These are phyloP conservation scores for Mollisia scopiformis DNA, from an alignment of 2,329 filamentous ascomycete genomes.

Conservation along the genomic window DNA sequence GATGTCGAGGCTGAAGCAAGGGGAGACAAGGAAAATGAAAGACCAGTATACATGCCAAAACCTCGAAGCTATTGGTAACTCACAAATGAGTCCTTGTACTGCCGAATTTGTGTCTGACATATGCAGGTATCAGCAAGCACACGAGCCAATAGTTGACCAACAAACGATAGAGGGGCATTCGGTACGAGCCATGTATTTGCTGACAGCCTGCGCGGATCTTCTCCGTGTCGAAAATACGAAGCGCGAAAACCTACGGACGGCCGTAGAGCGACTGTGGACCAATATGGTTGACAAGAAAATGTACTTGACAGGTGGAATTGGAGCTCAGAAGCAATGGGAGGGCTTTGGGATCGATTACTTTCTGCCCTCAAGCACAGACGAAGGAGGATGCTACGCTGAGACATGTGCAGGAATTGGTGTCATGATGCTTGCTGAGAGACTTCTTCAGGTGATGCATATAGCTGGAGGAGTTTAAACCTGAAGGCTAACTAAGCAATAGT, in stretches of 20 bases:
- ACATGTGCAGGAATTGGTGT: conserved; percentile 63
- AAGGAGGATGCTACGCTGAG: conserved; percentile 65
- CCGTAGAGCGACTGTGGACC: conserved; percentile 55
- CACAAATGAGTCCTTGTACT: too few species aligned
- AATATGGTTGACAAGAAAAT: conserved; percentile 65
- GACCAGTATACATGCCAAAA: conserved; percentile 51
- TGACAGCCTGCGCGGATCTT: conserved; percentile 60
- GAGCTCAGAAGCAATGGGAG: conserved; percentile 59
- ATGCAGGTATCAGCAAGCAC: conserved; percentile 59
- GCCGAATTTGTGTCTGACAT: conserved; percentile 30
- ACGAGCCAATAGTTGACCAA: conserved; percentile 56
- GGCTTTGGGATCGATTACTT: conserved; percentile 63
- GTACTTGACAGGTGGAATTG: conserved; percentile 65
- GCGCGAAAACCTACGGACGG: conserved; percentile 22
- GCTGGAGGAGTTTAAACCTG: too few species aligned
- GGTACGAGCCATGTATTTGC: conserved; percentile 62
- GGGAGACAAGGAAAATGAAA: conserved; percentile 50
- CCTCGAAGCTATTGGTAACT: too few species aligned
- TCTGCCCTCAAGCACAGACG: conserved; percentile 59
- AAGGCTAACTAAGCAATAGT: too few species aligned
- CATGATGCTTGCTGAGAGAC: conserved; percentile 61
- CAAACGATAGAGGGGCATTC: conserved; percentile 58
- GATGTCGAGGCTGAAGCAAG: conserved; percentile 54
- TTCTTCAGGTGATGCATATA: conserved; percentile 59
- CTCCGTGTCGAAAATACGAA: conserved; percentile 40